These are phyloP conservation scores for Stygiomarasmius scandens DNA, from an alignment of 1,284 basidiomycete species.

Conservation along the genomic window DNA sequence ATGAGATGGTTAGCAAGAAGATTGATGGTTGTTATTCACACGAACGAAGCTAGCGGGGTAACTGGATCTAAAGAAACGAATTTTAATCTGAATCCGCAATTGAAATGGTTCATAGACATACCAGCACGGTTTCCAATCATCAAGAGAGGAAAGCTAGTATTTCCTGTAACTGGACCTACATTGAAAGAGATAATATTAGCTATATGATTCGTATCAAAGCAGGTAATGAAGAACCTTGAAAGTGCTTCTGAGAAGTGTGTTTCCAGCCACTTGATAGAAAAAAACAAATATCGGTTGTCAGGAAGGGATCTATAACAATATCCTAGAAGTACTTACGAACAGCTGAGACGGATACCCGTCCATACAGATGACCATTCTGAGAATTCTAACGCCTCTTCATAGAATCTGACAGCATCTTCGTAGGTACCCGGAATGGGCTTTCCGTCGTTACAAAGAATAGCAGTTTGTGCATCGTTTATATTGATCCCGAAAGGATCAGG, in stretches of 20 bases:
- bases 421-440: constrained; percentile 6
- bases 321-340: constrained; percentile 12
- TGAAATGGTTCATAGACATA: constrained; percentile 1
- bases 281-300: no score
- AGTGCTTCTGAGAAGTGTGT: constrained; percentile 14
- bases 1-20: no score
- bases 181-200: background rate
- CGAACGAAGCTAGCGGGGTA: constrained; percentile 8
- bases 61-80: constrained; percentile 8
- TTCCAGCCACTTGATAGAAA: constrained; percentile 17
- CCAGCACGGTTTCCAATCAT: constrained; percentile 18
- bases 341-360: constrained; percentile 11
- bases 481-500: background rate
- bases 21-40: background rate
- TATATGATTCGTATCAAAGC: background rate
- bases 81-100: background rate
- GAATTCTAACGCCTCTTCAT: constrained; percentile 6
- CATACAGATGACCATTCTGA: constrained; percentile 19
- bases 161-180: constrained; percentile 16
- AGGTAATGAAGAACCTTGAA: constrained; percentile 13
- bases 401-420: constrained; percentile 13
- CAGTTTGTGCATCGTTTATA: constrained; percentile 10
- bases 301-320: no score
- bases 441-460: constrained; percentile 22
- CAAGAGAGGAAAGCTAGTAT: constrained; percentile 17